These are phyloP conservation scores for Eutrema yunnanense DNA, from an alignment of 345 rosid species.

Conservation along the genomic window DNA sequence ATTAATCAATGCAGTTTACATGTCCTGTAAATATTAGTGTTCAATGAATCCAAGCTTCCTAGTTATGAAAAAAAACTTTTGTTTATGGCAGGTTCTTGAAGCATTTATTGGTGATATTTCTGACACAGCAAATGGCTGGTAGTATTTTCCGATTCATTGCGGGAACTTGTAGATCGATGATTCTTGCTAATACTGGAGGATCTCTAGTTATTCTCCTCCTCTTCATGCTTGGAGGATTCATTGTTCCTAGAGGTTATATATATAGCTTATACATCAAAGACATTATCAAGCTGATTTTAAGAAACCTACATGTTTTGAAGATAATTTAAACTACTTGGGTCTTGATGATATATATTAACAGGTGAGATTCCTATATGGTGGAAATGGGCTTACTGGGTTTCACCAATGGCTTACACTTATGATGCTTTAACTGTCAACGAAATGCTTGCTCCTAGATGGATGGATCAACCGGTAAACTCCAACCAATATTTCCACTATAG, in stretches of 20 bases:
- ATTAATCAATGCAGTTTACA: neutral
- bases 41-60: neutral
- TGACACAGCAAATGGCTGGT: conserved; percentile 83
- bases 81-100: conserved; percentile 67
- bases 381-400: conserved; percentile 90
- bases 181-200: conserved; percentile 79
- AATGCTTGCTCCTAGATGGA: conserved; percentile 82
- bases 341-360: conserved; percentile 21
- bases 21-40: neutral
- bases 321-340: neutral
- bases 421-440: conserved; percentile 72
- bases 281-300: neutral
- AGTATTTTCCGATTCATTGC: conserved; percentile 65
- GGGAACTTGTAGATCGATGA: conserved; percentile 68
- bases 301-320: neutral
- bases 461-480: conserved; percentile 43
- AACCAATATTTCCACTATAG: neutral
- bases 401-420: conserved; percentile 69
- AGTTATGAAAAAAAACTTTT: neutral
- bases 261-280: neutral
- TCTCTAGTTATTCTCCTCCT: conserved; percentile 58
- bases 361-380: conserved; percentile 77
- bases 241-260: conserved; percentile 54
- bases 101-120: conserved; percentile 54
- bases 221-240: conserved; percentile 86